These are phyloP conservation scores for Epichloe elymi DNA, from an alignment of 2,329 filamentous ascomycete genomes.

Conservation along the genomic window DNA sequence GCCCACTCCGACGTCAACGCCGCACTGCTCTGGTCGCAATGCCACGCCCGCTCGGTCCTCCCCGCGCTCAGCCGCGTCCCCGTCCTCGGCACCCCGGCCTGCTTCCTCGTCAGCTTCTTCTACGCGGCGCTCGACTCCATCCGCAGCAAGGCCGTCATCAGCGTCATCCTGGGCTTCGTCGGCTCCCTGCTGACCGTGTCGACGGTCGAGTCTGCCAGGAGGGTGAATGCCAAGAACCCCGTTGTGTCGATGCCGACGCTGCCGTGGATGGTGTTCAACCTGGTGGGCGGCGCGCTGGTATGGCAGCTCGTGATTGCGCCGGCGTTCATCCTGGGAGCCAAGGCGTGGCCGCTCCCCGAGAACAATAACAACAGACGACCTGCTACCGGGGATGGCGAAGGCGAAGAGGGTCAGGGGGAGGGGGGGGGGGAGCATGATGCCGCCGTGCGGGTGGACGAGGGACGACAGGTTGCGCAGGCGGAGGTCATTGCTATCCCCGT, in stretches of 20 bases:
- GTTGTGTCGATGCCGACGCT: constrained; percentile 26
- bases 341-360: constrained; percentile 15
- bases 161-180: constrained; percentile 29
- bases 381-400: not conserved
- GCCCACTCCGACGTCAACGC: constrained; percentile 36
- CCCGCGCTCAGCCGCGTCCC: constrained; percentile 31
- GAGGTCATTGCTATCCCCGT: constrained; percentile 46
- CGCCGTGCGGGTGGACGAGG: not conserved
- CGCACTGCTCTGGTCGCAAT: constrained; percentile 39
- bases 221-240: constrained; percentile 23
- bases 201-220: constrained; percentile 35
- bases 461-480: constrained; percentile 22
- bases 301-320: constrained; percentile 40
- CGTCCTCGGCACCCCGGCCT: constrained; percentile 30
- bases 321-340: constrained; percentile 31
- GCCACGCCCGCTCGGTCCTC: constrained; percentile 33
- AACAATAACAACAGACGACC: not conserved
- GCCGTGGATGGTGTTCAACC: constrained; percentile 34
- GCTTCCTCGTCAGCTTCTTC: constrained; percentile 39
- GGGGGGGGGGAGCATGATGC: not conserved
- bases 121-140: constrained; percentile 26
- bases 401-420: not conserved
- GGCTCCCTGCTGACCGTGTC: constrained; percentile 34
- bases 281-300: constrained; percentile 35
- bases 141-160: constrained; percentile 28